These are phyloP conservation scores for Aspergillus floridensis DNA, from an alignment of 2,329 filamentous ascomycete genomes.

Conservation along the genomic window DNA sequence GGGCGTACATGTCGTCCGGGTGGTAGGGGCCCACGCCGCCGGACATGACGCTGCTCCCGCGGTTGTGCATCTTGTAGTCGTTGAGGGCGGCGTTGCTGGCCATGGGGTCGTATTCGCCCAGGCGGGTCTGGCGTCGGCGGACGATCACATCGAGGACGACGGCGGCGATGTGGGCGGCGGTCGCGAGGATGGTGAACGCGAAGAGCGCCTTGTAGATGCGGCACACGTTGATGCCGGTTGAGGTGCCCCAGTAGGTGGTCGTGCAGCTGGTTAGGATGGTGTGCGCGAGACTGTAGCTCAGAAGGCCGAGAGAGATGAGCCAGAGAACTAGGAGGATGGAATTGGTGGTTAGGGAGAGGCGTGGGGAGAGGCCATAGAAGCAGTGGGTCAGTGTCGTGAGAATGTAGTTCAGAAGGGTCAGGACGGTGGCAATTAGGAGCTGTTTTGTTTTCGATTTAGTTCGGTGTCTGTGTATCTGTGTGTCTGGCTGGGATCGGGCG, in stretches of 20 bases:
- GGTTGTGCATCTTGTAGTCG: constrained; percentile 37
- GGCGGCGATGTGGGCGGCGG: constrained; percentile 47
- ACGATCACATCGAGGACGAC: constrained; percentile 53
- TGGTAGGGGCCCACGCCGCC: constrained; percentile 11
- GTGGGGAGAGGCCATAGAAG: constrained; percentile 52
- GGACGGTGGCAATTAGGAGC: constrained; percentile 52
- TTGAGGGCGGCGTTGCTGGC: constrained; percentile 28
- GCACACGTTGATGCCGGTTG: constrained; percentile 56
- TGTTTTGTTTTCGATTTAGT: constrained; percentile 25
- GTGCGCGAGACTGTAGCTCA: constrained; percentile 54
- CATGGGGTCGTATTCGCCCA: constrained; percentile 52
- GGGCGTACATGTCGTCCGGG: constrained; percentile 9
- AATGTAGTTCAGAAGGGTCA: constrained; percentile 51
- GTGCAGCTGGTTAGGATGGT: constrained; percentile 55
- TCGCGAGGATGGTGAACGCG: constrained; percentile 52
- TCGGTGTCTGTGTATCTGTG: not conserved
- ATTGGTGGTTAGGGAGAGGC: constrained; percentile 52
- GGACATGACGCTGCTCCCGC: constrained; percentile 19
- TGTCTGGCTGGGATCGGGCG: not conserved
- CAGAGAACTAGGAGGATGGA: constrained; percentile 50
- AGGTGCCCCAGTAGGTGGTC: constrained; percentile 52
- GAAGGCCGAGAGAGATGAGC: constrained; percentile 51
- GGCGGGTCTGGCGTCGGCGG: constrained; percentile 41
- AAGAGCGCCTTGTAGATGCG: constrained; percentile 60
- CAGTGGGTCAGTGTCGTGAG: constrained; percentile 53